These are phyloP conservation scores for Ilyonectria destructans DNA, from an alignment of 2,329 filamentous ascomycete species.

Conservation along the genomic window DNA sequence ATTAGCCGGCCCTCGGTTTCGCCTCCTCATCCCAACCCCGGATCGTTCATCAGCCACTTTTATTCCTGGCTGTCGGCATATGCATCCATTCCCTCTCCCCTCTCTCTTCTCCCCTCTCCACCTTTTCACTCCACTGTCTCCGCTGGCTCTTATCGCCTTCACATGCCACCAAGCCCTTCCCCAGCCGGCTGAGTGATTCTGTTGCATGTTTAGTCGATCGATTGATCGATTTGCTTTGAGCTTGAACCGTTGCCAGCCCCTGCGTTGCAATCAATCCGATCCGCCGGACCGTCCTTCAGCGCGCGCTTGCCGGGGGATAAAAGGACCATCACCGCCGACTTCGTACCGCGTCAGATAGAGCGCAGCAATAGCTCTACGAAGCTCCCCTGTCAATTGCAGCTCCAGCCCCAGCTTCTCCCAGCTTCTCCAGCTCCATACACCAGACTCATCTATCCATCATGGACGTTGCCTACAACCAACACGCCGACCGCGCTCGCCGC, in stretches of 20 bases:
- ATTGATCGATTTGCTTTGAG: slow-evolving; percentile 25
- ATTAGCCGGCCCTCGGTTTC: slow-evolving; percentile 36
- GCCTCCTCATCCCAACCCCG: slow-evolving; percentile 25
- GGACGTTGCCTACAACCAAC: slow-evolving; percentile 75
- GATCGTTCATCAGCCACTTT: slow-evolving; percentile 23
- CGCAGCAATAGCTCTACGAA: neutral
- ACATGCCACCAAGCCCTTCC: slow-evolving; percentile 41
- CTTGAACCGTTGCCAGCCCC: slow-evolving; percentile 10
- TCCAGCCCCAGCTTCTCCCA: neutral
- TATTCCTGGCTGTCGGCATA: slow-evolving; percentile 3
- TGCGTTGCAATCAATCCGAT: slow-evolving; percentile 5
- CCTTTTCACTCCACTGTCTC: slow-evolving; percentile 23
- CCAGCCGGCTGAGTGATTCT: slow-evolving; percentile 21
- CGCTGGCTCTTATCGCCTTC: slow-evolving; percentile 35
- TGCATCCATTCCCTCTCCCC: slow-evolving; percentile 22
- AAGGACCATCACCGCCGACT: neutral
- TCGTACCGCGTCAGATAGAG: slow-evolving; percentile 3
- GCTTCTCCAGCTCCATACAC: neutral
- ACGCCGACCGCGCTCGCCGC: slow-evolving; percentile 70
- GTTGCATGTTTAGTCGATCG: slow-evolving; percentile 9
- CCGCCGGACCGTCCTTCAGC: slow-evolving; percentile 5
- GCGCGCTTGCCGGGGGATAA: slow-evolving; percentile 21
- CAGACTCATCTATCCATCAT: slow-evolving; percentile 49
- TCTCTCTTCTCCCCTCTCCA: slow-evolving; percentile 21
- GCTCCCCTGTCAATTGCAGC: neutral